Evolutionary conservation across 1,284 basidiomycete genomes (phyloP).

Genomic region (Hemileia vastatrix): DNA sequence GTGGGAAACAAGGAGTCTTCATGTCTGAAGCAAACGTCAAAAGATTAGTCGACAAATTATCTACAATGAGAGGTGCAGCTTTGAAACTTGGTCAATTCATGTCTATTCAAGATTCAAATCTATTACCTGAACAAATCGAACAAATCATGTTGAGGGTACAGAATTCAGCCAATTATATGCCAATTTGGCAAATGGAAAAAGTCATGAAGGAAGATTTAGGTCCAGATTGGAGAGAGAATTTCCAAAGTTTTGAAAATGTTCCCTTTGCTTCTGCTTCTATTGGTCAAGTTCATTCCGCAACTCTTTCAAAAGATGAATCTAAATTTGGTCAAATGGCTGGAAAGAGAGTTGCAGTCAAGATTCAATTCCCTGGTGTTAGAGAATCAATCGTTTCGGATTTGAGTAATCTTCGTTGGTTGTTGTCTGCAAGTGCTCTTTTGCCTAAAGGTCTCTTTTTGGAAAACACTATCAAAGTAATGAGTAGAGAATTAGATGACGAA

Average conservation of each 20-base stretch:
- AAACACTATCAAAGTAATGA: conserved; percentile 76
- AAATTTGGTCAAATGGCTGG: too few species aligned
- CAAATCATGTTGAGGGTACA: conserved; percentile 81
- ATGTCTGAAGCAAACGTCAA: conserved; percentile 82
- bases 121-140: conserved; percentile 79
- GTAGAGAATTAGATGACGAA: conserved; percentile 82
- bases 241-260: conserved; percentile 66
- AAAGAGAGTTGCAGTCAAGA: conserved; percentile 73
- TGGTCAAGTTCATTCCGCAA: conserved; percentile 81
- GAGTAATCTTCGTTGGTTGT: conserved; percentile 69
- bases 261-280: conserved; percentile 95
- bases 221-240: conserved; percentile 61
- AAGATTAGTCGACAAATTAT: conserved; percentile 79
- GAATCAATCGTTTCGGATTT: conserved; percentile 79
- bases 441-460: conserved; percentile 84
- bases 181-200: conserved; percentile 92
- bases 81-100: conserved; percentile 94
- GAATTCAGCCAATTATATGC: conserved; percentile 96
- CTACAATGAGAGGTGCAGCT: conserved; percentile 92
- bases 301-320: conserved; percentile 57
- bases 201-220: conserved; percentile 70
- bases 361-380: conserved; percentile 88
- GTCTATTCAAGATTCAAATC: conserved; percentile 89
- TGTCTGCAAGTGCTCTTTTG: conserved; percentile 68
- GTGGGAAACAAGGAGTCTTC: conserved; percentile 46